A percentile compares a stretch with the other conserved stretches of the same genome.
Conservation (phyloP, 495 filamentous ascomycete species). For the Hypomontagnella monticulosa region DNA sequence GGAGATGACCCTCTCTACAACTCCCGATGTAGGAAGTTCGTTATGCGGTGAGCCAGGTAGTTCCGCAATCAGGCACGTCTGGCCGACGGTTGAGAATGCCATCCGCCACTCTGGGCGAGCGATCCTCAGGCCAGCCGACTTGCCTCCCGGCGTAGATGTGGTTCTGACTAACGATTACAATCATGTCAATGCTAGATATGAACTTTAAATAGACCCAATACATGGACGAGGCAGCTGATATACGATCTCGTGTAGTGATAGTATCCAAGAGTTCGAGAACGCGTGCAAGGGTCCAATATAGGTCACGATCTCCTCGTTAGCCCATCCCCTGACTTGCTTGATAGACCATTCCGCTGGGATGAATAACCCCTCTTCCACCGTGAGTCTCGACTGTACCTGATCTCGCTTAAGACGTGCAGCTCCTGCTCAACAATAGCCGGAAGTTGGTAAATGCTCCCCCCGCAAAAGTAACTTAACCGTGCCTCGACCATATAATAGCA, state of each 20-base stretch:
- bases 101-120: constrained; percentile 19
- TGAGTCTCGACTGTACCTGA: constrained; percentile 19
- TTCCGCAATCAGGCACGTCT: constrained; percentile 38
- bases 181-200: not conserved
- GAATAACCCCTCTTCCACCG: constrained; percentile 33
- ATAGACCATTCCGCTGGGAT: constrained; percentile 18
- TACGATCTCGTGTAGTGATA: not conserved
- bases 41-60: constrained; percentile 17
- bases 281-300: constrained; percentile 2
- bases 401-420: constrained; percentile 32
- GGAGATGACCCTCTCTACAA: constrained; percentile 11
- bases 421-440: constrained; percentile 39
- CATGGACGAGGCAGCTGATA: not conserved
- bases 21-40: constrained; percentile 23
- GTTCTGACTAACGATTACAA: not conserved
- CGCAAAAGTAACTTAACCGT: constrained; percentile 38
- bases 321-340: constrained; percentile 7
- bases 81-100: constrained; percentile 29
- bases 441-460: constrained; percentile 39
- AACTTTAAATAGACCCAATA: constrained; percentile 1
- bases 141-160: not conserved
- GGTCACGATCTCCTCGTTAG: constrained; percentile 12
- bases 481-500: constrained; percentile 30
- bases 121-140: not conserved
- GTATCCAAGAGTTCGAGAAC: not conserved